These are phyloP conservation scores for Candida sp. DNA, from an alignment of 1,139 yeast genomes.

Conservation along the genomic window DNA sequence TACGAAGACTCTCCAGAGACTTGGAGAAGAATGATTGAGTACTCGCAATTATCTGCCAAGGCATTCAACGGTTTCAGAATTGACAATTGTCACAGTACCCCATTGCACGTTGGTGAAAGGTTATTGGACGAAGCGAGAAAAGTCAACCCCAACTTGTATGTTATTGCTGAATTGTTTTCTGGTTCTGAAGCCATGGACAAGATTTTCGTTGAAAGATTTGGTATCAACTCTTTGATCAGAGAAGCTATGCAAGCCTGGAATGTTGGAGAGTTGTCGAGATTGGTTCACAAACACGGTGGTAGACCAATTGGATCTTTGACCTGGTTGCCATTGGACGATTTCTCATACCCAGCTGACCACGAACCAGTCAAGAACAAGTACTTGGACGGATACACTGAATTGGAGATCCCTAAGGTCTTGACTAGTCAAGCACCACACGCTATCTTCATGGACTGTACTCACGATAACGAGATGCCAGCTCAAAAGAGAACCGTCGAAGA, in stretches of 20 bases:
- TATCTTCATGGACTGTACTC: constrained; percentile 96
- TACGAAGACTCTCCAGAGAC: constrained; percentile 86
- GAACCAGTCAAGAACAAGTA: constrained; percentile 36
- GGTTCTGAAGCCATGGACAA: constrained; percentile 94
- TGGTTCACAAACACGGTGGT: constrained; percentile 94
- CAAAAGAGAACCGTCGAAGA: constrained; percentile 95
- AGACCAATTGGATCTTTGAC: constrained; percentile 91
- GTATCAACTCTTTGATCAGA: constrained; percentile 85
- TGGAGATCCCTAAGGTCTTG: constrained; percentile 68
- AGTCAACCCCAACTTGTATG: constrained; percentile 84
- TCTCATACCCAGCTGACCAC: constrained; percentile 63
- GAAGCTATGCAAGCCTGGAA: constrained; percentile 99
- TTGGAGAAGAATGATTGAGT: constrained; percentile 88
- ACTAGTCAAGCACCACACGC: constrained; percentile 85
- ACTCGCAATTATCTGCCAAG: constrained; percentile 75
- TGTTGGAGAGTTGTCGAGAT: constrained; percentile 82
- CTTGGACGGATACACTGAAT: constrained; percentile 51
- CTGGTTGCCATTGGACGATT: constrained; percentile 75
- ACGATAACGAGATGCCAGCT: constrained; percentile 89
- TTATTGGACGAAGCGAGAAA: constrained; percentile 87
- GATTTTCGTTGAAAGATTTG: constrained; percentile 87
- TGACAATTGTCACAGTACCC: constrained; percentile 97
- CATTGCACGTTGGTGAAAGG: constrained; percentile 91
- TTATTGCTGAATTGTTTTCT: constrained; percentile 92
- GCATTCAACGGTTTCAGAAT: constrained; percentile 89